These are phyloP conservation scores for Amphirosellinia nigrospora DNA, from an alignment of 495 filamentous ascomycete genomes.

Conservation along the genomic window DNA sequence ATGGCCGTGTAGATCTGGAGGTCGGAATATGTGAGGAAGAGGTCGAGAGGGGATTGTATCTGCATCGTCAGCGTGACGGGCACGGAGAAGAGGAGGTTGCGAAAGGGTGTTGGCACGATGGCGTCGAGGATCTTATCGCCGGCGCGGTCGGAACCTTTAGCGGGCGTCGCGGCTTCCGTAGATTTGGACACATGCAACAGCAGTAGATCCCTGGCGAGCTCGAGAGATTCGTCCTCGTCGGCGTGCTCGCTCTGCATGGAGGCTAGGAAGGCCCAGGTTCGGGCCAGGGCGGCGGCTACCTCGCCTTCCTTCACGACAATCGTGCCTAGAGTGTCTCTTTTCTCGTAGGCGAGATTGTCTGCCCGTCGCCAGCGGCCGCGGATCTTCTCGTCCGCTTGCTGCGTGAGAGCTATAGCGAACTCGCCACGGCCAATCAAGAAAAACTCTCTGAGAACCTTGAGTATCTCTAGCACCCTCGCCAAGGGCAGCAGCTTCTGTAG, in stretches of 20 bases:
- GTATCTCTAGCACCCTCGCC: conserved; percentile 73
- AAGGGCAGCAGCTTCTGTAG: conserved; percentile 81
- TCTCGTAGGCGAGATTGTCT: conserved; percentile 60
- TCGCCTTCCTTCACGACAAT: conserved; percentile 87
- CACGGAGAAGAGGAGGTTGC: conserved; percentile 80
- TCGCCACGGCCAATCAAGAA: conserved; percentile 87
- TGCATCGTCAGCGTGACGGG: conserved; percentile 73
- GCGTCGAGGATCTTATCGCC: conserved; percentile 34
- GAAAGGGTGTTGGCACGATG: conserved; percentile 64
- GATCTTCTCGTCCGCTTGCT: conserved; percentile 80
- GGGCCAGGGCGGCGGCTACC: conserved; percentile 71
- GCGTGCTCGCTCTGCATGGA: conserved; percentile 72
- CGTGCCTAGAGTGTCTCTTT: conserved; percentile 54
- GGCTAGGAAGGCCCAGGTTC: conserved; percentile 78
- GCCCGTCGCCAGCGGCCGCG: conserved; percentile 60
- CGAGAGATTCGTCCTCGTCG: conserved; percentile 77
- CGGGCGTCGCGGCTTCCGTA: conserved; percentile 38
- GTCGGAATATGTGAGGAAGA: conserved; percentile 80
- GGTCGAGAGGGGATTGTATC: conserved; percentile 79
- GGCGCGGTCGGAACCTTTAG: conserved; percentile 30
- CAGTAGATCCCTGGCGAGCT: conserved; percentile 78
- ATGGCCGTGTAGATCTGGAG: conserved; percentile 79
- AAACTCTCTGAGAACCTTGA: conserved; percentile 82
- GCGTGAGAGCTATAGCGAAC: conserved; percentile 84
- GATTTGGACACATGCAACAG: conserved; percentile 66